Conservation (phyloP, 768 basidiomycete species). For the Asterophora lycoperdoides region DNA sequence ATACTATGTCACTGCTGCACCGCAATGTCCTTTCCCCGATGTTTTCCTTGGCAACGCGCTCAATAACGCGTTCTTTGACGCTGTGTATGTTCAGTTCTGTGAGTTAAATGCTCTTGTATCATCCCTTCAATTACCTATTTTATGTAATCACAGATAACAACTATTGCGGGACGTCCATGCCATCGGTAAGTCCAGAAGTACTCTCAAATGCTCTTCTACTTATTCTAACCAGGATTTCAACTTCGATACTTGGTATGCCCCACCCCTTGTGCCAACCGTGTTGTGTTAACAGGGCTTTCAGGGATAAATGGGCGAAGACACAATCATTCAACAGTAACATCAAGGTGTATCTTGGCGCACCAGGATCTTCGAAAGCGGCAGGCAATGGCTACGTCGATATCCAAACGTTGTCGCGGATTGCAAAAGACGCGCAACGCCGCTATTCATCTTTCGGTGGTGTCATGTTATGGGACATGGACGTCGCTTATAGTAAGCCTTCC, state of each 20-base stretch:
- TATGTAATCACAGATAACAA: slow-evolving; percentile 41
- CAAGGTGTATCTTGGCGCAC: slow-evolving; percentile 59
- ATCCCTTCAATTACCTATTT: neutral
- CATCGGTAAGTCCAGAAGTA: slow-evolving; percentile 26
- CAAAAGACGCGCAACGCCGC: slow-evolving; percentile 39
- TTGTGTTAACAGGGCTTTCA: slow-evolving; percentile 8
- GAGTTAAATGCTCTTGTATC: slow-evolving; percentile 14
- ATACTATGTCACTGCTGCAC: slow-evolving; percentile 61
- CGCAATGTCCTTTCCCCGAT: slow-evolving; percentile 69
- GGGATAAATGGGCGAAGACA: slow-evolving; percentile 62
- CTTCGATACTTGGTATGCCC: slow-evolving; percentile 40
- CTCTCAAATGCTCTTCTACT: slow-evolving; percentile 5
- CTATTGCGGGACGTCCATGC: slow-evolving; percentile 43
- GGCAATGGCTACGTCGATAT: slow-evolving; percentile 49
- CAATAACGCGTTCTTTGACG: slow-evolving; percentile 60
- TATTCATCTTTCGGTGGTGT: slow-evolving; percentile 61
- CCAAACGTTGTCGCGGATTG: slow-evolving; percentile 38
- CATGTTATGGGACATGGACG: slow-evolving; percentile 43
- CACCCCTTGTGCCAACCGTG: neutral
- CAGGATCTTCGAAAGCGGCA: slow-evolving; percentile 47
- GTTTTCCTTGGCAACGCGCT: slow-evolving; percentile 55
- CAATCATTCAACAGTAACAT: slow-evolving; percentile 52
- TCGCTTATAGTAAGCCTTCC: slow-evolving; percentile 38
- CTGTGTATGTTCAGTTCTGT: slow-evolving; percentile 71
- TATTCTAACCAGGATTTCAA: slow-evolving; percentile 40